Conservation (phyloP, 176 grass and related monocot genomes). For the Zoysia pacifica region DNA sequence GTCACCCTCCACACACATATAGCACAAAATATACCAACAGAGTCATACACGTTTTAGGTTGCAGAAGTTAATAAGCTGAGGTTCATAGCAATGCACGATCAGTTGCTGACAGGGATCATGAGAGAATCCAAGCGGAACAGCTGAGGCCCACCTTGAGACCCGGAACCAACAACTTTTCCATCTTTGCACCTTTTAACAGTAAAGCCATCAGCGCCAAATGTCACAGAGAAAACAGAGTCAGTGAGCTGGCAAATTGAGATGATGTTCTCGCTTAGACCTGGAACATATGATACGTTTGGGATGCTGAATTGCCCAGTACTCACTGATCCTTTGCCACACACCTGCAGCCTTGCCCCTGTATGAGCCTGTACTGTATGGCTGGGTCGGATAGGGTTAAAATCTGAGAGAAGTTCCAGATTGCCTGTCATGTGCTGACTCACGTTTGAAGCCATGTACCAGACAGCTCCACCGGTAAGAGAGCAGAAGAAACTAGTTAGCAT, state of each 20-base stretch:
- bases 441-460: background rate
- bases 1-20: no score
- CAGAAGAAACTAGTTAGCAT: background rate
- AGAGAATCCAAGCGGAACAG: background rate
- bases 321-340: background rate
- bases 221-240: background rate
- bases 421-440: background rate
- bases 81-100: no score
- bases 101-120: background rate
- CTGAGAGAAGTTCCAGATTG: background rate
- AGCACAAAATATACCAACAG: no score
- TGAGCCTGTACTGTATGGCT: background rate
- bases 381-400: background rate
- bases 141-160: background rate
- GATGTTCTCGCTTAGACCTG: background rate
- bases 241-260: background rate
- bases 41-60: no score
- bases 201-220: background rate
- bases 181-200: background rate
- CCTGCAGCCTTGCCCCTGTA: background rate
- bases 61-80: no score
- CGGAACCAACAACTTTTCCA: background rate
- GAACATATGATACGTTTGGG: background rate
- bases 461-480: background rate
- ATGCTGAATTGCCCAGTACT: no score